phyloP scores from a whole-genome alignment of 345 rosid species.

The Salix suchowensis region DNA sequence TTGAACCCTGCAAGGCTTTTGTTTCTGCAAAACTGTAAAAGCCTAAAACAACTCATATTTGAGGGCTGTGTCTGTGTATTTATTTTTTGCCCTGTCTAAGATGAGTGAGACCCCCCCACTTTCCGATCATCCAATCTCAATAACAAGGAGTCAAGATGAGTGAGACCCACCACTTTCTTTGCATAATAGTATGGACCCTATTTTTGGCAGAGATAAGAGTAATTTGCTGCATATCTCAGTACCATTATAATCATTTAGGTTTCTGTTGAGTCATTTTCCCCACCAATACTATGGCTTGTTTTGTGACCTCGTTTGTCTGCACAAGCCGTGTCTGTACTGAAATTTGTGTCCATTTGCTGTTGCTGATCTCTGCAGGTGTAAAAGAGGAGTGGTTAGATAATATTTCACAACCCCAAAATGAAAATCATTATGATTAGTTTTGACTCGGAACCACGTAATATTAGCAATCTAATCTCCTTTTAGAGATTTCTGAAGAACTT shows the following conservation, averaged over 20 bases:
- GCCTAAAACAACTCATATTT: background rate
- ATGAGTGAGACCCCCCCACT: too few species aligned
- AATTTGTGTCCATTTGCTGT: slow-evolving; percentile 23
- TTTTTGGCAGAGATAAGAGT: background rate
- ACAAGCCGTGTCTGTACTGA: slow-evolving; percentile 4
- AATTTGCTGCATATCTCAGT: slow-evolving; percentile 12
- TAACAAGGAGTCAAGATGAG: slow-evolving; percentile 16
- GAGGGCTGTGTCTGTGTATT: background rate
- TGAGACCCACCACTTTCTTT: slow-evolving; percentile 25
- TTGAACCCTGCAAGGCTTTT: too few species aligned
- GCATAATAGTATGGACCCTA: slow-evolving; percentile 19
- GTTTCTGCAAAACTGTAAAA: too few species aligned
- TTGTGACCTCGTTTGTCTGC: slow-evolving; percentile 10
- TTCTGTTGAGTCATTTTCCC: slow-evolving; percentile 24
- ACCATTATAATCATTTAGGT: slow-evolving; percentile 18
- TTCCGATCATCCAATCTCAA: slow-evolving; percentile 16
- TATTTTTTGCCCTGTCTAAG: slow-evolving; percentile 8
- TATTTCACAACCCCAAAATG: background rate
- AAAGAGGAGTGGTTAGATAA: background rate
- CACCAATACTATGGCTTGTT: slow-evolving; percentile 6
- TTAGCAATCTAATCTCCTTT: slow-evolving; percentile 4
- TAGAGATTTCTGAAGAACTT: slow-evolving; percentile 8
- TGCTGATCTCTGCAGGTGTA: slow-evolving; percentile 12
- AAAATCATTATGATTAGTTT: slow-evolving; percentile 17
- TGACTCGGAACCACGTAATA: slow-evolving; percentile 18